phyloP scores from a whole-genome alignment of 352 stramenopile species.

The Pythium folliculosum region DNA sequence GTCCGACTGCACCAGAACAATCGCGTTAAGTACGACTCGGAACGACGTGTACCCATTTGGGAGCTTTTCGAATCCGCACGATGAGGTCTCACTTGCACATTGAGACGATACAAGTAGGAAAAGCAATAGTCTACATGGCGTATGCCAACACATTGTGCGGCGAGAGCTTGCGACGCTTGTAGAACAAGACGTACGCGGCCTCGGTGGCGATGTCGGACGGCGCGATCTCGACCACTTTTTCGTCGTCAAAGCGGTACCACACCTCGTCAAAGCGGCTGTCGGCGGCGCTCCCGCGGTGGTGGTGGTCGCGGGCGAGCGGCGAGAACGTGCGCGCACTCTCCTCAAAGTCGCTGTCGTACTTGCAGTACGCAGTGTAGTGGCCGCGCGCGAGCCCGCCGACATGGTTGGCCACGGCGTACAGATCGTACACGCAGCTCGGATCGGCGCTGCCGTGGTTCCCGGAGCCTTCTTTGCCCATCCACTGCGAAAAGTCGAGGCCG shows the following conservation, averaged over 20 bases:
- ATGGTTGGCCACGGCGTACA: constrained; percentile 98
- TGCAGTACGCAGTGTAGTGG: constrained; percentile 93
- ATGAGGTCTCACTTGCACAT: too few relatives aligned
- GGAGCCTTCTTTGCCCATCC: constrained; percentile 44
- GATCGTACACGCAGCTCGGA: constrained; percentile 81
- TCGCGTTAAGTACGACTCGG: constrained; percentile 11
- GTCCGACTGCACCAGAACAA: constrained; percentile 1
- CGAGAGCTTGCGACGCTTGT: constrained; percentile 81
- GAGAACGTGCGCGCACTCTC: constrained; percentile 61
- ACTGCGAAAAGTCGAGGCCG: constrained; percentile 79
- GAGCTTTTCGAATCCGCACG: not conserved
- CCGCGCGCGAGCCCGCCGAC: constrained; percentile 93
- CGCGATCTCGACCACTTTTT: constrained; percentile 78
- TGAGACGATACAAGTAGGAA: too few relatives aligned
- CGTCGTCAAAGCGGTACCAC: constrained; percentile 86
- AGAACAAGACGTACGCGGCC: constrained; percentile 91
- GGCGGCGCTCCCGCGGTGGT: constrained; percentile 15
- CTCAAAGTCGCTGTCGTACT: constrained; percentile 70
- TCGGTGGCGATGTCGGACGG: constrained; percentile 73
- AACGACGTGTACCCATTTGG: constrained; percentile 8
- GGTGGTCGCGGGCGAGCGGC: constrained; percentile 22
- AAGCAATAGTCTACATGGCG: constrained; percentile 36
- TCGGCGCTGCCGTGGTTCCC: constrained; percentile 25
- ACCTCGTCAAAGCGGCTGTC: constrained; percentile 58
- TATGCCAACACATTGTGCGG: constrained; percentile 72